These are phyloP conservation scores for Trametes villosa DNA, from an alignment of 768 basidiomycete genomes.

Conservation along the genomic window DNA sequence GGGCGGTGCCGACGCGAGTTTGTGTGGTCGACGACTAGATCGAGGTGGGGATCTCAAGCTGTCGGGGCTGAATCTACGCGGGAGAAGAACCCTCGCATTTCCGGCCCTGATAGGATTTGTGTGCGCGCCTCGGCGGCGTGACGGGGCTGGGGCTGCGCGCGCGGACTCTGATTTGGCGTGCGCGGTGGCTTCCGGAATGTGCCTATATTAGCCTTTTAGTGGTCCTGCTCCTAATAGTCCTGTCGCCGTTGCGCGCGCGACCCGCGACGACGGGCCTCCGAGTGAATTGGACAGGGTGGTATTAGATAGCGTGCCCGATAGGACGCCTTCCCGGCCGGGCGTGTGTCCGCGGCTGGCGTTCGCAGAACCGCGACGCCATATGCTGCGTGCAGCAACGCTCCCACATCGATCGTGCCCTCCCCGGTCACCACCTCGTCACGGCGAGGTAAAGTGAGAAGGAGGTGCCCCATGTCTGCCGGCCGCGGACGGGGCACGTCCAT, in stretches of 20 bases:
- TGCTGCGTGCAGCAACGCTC: conserved; percentile 14
- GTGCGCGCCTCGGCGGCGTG: too few species aligned
- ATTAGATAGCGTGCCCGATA: conserved; percentile 10
- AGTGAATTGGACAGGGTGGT: neutral
- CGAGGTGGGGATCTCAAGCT: neutral
- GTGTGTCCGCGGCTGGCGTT: neutral
- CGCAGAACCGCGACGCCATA: conserved; percentile 12
- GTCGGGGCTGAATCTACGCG: neutral
- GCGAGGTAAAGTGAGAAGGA: conserved; percentile 14
- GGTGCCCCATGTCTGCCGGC: neutral
- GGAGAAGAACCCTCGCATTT: conserved; percentile 4
- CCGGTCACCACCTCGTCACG: neutral
- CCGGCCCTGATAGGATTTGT: too few species aligned
- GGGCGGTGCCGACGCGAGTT: conserved; percentile 11
- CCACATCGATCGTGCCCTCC: conserved; percentile 20
- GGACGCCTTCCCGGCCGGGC: neutral
- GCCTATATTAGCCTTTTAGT: conserved; percentile 24
- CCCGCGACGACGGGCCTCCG: neutral
- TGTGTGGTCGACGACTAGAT: neutral
- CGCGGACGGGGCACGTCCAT: conserved; percentile 2
- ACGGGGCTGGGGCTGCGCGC: neutral
- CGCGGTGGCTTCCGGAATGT: conserved; percentile 14
- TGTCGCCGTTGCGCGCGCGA: neutral
- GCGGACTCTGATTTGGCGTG: neutral
- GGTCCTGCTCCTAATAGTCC: neutral